Conservation (phyloP, 306 rosid genomes). For the Rosa persica region DNA sequence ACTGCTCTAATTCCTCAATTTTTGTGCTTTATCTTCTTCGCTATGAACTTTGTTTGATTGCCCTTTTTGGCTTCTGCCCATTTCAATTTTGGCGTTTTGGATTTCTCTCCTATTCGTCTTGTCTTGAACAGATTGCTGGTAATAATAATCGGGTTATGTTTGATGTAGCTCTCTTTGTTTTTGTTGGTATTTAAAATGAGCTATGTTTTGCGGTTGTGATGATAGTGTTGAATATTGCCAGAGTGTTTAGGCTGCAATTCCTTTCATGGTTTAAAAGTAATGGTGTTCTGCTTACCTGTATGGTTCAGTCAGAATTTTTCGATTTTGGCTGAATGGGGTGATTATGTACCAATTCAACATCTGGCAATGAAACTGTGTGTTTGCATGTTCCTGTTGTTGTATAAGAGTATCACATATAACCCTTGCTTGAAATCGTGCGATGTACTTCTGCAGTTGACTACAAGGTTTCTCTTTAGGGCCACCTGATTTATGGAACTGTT, state of each 20-base stretch:
- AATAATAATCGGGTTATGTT: neutral
- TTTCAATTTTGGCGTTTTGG: conserved; percentile 4
- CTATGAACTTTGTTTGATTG: conserved; percentile 23
- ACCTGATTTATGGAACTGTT: neutral
- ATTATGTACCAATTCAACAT: no score
- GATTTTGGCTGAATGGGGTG: neutral
- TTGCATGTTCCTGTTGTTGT: neutral
- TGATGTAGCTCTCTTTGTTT: neutral
- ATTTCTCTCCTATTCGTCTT: neutral
- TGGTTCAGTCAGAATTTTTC: neutral
- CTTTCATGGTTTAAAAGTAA: neutral
- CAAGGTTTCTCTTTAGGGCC: neutral
- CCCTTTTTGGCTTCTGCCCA: neutral
- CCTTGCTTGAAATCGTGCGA: neutral
- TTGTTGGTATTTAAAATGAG: neutral
- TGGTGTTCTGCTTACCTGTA: neutral
- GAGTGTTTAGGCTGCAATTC: neutral
- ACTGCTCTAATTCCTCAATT: neutral
- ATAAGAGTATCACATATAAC: neutral
- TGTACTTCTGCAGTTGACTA: neutral
- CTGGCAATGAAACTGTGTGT: neutral
- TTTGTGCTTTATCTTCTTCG: neutral
- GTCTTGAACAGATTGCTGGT: neutral
- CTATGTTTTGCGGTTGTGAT: neutral
- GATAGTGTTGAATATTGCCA: neutral